Evolutionary conservation across 1,139 yeast genomes (phyloP), one percentile per base, ranked within the genome.

Genomic region (Geotrichum europaeum): DNA sequence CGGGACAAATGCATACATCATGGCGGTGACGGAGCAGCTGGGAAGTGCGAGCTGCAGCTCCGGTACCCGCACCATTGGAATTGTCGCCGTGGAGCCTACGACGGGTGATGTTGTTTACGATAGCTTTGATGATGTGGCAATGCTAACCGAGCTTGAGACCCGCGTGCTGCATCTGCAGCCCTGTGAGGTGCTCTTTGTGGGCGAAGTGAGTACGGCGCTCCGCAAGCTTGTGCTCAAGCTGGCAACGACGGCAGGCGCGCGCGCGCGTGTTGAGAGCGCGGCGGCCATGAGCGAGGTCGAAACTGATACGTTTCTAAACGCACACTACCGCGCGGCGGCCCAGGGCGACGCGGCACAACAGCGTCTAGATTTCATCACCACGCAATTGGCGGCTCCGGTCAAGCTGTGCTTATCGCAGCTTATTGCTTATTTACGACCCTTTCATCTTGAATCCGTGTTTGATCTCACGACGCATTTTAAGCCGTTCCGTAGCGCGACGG

Each of bases 61-160:
- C 1, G 49, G 72, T 49, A 71, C 70, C 1, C 51, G 36, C 50
- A 51, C 59, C 18, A 69, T 79, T 61, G 78, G 82, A 0, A 61
- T 89, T 0, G 81, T 90, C 12, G 90, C 95, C 0, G 84, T 88
- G 0, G 88, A 88, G 64, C 85, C 94, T 0, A 77, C 84, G 2
- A 86, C 94, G 1, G 97, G 97, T 0, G 91, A 87, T 58, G 80
- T 91, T 4, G 72, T 89, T 0, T 82, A 82, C 65, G 98, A 94
- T 70, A 73, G 75, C 7, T 90, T 94, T 69, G 70, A 70, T 2
- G 94, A 87, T 67, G 78, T 79, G 36, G 73, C 76, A 2, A 72
- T 83, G 30, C 76, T 85, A 28, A 80, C 78, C 51, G 86, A 86
- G 65, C 73, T 92, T 43, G 92, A 88, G 64, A 89, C 96, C 0